Percentiles rank a stretch among this genome's conserved stretches.
Evolutionary conservation across 129 eudicot species (phyloP).

Genomic region (Deinandra increscens): DNA sequence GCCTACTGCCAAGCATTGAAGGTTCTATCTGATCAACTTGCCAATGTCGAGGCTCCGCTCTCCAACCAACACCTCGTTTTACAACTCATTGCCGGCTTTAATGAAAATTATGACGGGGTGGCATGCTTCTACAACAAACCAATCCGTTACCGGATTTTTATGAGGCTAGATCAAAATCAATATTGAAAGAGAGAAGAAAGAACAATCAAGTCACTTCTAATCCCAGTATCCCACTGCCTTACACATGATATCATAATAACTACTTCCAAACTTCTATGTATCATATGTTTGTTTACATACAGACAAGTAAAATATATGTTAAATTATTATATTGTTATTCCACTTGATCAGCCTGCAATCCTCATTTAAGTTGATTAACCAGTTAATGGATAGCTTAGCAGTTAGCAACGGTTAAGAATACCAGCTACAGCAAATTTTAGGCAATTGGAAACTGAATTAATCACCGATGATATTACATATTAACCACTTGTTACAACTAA

Average conservation of each 20-base stretch:
- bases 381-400: not conserved
- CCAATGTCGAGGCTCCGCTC: too few relatives aligned
- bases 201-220: too few relatives aligned
- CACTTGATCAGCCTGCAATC: constrained; percentile 17
- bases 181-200: too few relatives aligned
- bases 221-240: too few relatives aligned
- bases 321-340: not conserved
- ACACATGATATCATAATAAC: not conserved
- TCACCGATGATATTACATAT: constrained; percentile 9
- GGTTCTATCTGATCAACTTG: too few relatives aligned
- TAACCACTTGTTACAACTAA: not conserved
- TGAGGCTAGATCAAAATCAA: too few relatives aligned
- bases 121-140: too few relatives aligned
- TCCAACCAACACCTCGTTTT: too few relatives aligned
- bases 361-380: not conserved
- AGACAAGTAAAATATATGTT: not conserved
- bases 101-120: too few relatives aligned
- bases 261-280: not conserved
- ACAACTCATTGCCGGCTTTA: too few relatives aligned
- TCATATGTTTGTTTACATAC: not conserved
- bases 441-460: not conserved
- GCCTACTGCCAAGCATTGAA: too few relatives aligned
- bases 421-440: not conserved
- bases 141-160: too few relatives aligned
- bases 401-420: not conserved